Evolutionary conservation across 2,329 filamentous ascomycete genomes (phyloP).

Genomic region (Aspergillus phoenicis): DNA sequence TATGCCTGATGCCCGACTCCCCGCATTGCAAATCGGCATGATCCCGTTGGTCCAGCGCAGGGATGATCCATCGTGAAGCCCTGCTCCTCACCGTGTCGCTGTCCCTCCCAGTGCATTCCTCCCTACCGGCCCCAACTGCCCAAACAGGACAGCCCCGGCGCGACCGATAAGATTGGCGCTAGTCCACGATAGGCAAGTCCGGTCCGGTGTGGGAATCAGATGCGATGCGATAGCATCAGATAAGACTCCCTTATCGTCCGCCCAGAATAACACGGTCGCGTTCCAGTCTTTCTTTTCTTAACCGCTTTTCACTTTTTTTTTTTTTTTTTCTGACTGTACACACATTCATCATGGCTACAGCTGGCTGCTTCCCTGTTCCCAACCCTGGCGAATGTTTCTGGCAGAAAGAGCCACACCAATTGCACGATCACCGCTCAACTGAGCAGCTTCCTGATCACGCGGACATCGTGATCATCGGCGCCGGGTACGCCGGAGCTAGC

Average conservation of each 20-base stretch:
- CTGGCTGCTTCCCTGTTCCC: slow-evolving; percentile 4
- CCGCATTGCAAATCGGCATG: neutral
- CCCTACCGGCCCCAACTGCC: neutral
- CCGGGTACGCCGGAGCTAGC: slow-evolving; percentile 50
- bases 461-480: slow-evolving; percentile 52
- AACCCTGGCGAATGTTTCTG: slow-evolving; percentile 39
- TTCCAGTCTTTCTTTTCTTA: neutral
- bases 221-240: neutral
- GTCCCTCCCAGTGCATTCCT: neutral
- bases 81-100: no score
- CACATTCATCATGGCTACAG: neutral
- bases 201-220: neutral
- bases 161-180: neutral
- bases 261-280: neutral
- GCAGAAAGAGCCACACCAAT: slow-evolving; percentile 42
- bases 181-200: neutral
- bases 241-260: neutral
- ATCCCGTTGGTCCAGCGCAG: slow-evolving; percentile 7
- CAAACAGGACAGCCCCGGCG: neutral
- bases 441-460: slow-evolving; percentile 26
- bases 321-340: neutral
- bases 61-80: neutral
- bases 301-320: neutral
- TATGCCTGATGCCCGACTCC: neutral
- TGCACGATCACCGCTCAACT: slow-evolving; percentile 46